Conservation (phyloP, 805 yeast species). For the Lachancea kluyveri region DNA sequence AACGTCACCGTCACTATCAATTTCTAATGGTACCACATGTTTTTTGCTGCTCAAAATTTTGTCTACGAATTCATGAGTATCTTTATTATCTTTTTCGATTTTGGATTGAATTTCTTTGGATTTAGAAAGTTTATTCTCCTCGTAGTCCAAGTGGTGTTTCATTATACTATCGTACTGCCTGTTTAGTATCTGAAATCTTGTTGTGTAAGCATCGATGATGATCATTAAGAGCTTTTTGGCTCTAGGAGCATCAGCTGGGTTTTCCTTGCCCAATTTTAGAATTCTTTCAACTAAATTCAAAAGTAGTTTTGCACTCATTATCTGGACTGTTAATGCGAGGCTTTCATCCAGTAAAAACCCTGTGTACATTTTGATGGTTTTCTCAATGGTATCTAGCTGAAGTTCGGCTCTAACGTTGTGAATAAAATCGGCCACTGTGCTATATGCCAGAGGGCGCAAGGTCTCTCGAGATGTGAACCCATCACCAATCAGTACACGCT, state of each 20-base stretch:
- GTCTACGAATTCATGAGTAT: conserved; percentile 34
- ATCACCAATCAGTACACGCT: conserved; percentile 80
- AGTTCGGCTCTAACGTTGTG: conserved; percentile 86
- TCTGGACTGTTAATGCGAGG: conserved; percentile 83
- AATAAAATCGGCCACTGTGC: conserved; percentile 91
- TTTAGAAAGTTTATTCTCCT: conserved; percentile 36
- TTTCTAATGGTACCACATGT: conserved; percentile 28
- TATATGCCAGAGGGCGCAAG: conserved; percentile 86
- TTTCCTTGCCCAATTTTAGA: conserved; percentile 54
- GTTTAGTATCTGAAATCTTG: conserved; percentile 71
- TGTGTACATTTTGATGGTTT: conserved; percentile 79
- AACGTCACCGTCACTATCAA: conserved; percentile 12
- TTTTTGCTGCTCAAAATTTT: conserved; percentile 22
- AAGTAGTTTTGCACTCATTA: conserved; percentile 90
- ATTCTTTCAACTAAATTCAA: conserved; percentile 86
- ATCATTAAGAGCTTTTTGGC: conserved; percentile 67
- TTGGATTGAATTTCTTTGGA: conserved; percentile 36
- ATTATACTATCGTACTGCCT: conserved; percentile 62
- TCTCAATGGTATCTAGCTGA: conserved; percentile 77
- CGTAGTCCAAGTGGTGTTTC: conserved; percentile 51
- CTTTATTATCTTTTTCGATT: conserved; percentile 29
- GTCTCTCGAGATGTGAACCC: conserved; percentile 90
- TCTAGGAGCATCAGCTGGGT: conserved; percentile 65
- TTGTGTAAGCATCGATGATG: conserved; percentile 82
- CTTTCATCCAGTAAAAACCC: conserved; percentile 73